Conservation (phyloP, 345 rosid species). For the Eucalyptus dawsonii region DNA sequence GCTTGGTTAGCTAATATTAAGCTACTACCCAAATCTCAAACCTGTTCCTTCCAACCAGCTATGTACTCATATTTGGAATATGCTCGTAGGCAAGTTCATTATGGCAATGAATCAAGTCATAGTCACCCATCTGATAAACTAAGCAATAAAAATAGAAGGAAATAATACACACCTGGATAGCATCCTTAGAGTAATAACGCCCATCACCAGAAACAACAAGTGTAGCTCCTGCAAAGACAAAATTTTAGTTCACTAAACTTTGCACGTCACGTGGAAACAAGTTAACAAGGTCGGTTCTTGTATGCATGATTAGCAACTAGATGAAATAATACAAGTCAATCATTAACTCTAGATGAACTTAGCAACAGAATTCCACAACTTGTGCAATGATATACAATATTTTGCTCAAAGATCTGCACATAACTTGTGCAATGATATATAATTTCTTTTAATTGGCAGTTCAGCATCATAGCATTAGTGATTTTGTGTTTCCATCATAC, state of each 20-base stretch:
- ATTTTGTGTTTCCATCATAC: background rate
- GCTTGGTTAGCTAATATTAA: background rate
- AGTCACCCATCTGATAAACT: background rate
- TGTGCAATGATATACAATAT: background rate
- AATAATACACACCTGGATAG: conserved; percentile 60
- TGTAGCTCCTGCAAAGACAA: conserved; percentile 56
- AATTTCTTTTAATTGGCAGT: background rate
- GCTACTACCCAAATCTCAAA: background rate
- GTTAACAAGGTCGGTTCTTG: background rate
- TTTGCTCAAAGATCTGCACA: background rate
- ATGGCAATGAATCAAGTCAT: background rate
- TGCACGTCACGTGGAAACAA: background rate
- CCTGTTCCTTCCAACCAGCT: background rate
- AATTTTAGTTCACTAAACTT: background rate
- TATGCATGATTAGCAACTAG: background rate
- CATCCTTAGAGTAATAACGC: conserved; percentile 87
- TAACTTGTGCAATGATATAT: background rate
- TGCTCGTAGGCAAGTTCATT: background rate
- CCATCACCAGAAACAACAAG: conserved; percentile 99
- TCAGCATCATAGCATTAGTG: background rate
- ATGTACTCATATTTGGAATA: background rate
- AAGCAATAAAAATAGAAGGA: background rate
- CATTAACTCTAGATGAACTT: background rate
- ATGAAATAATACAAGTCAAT: background rate
- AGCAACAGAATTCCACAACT: background rate